These are phyloP conservation scores for Ogataea glucozyma DNA, from an alignment of 805 yeast species.

Conservation along the genomic window DNA sequence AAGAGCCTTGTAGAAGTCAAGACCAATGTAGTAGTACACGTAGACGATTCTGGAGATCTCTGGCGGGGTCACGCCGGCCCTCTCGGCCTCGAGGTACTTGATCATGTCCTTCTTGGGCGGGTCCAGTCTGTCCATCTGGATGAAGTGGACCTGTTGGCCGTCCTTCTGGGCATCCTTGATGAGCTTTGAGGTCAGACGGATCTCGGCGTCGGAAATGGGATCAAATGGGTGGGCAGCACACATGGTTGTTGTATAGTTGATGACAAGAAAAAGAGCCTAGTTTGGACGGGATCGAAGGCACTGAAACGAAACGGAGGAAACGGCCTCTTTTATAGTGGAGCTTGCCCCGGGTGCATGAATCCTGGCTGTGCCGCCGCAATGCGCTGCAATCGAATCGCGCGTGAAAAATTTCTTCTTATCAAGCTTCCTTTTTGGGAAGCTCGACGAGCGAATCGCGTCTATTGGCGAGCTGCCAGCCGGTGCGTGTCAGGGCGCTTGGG, in stretches of 20 bases:
- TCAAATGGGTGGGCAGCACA: slow-evolving; percentile 55
- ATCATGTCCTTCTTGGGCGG: slow-evolving; percentile 79
- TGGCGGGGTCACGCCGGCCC: slow-evolving; percentile 52
- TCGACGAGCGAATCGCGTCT: background rate
- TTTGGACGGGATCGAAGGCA: background rate
- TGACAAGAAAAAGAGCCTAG: background rate
- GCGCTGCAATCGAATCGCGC: background rate
- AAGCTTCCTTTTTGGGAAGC: slow-evolving; percentile 17
- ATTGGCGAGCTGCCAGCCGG: background rate
- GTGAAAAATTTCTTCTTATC: slow-evolving; percentile 1
- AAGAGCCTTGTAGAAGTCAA: slow-evolving; percentile 66
- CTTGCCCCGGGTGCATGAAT: too few species aligned
- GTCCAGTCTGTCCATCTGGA: slow-evolving; percentile 67
- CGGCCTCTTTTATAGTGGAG: slow-evolving; percentile 8
- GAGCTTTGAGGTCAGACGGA: slow-evolving; percentile 56
- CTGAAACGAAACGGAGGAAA: background rate
- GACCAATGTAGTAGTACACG: slow-evolving; percentile 60
- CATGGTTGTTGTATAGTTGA: slow-evolving; percentile 9
- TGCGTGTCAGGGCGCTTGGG: background rate
- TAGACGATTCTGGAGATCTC: slow-evolving; percentile 68
- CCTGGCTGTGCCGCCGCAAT: background rate
- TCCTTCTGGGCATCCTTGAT: slow-evolving; percentile 59
- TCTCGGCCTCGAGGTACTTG: slow-evolving; percentile 67
- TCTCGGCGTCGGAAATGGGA: slow-evolving; percentile 57
- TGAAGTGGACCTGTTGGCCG: slow-evolving; percentile 57